Percentiles rank a stretch among this genome's conserved stretches.
Conservation (phyloP, 225 moss, liverwort and hornwort species). For the Marchantia paleacea region DNA sequence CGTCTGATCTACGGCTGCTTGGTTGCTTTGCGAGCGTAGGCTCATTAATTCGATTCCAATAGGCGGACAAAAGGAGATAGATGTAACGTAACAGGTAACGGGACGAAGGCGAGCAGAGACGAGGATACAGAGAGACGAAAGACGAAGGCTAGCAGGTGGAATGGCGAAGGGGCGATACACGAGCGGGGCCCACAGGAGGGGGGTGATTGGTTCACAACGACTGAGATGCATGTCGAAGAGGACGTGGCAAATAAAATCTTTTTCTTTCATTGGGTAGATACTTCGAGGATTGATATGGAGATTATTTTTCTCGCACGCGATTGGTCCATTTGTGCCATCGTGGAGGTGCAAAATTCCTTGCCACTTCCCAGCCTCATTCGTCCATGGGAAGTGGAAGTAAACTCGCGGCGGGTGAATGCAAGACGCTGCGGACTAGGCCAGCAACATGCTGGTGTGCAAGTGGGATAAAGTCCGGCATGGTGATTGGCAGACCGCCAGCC, state of each 20-base stretch:
- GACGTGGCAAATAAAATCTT: slow-evolving; percentile 21
- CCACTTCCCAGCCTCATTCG: slow-evolving; percentile 5
- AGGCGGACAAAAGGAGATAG: not conserved
- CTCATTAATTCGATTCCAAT: not conserved
- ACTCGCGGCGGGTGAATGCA: not conserved
- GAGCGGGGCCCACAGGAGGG: not conserved
- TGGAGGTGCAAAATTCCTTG: not conserved
- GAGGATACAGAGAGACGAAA: not conserved
- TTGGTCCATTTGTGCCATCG: slow-evolving; percentile 3
- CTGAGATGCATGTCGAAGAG: not conserved
- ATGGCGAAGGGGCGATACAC: not conserved
- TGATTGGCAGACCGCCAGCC: slow-evolving; percentile 16
- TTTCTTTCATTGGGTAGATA: slow-evolving; percentile 1
- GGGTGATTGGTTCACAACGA: not conserved
- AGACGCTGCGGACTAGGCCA: not conserved
- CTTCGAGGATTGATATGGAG: not conserved
- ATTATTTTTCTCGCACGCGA: slow-evolving; percentile 6
- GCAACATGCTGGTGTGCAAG: not conserved
- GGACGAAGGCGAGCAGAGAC: not conserved
- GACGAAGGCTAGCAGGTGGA: not conserved
- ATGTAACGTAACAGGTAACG: not conserved
- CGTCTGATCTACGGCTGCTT: not conserved
- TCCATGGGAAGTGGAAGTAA: not conserved
- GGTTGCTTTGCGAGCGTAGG: not conserved
- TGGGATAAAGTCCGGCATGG: not conserved